These are phyloP conservation scores for Lipomyces sp. DNA, from an alignment of 805 yeast species.

Conservation along the genomic window DNA sequence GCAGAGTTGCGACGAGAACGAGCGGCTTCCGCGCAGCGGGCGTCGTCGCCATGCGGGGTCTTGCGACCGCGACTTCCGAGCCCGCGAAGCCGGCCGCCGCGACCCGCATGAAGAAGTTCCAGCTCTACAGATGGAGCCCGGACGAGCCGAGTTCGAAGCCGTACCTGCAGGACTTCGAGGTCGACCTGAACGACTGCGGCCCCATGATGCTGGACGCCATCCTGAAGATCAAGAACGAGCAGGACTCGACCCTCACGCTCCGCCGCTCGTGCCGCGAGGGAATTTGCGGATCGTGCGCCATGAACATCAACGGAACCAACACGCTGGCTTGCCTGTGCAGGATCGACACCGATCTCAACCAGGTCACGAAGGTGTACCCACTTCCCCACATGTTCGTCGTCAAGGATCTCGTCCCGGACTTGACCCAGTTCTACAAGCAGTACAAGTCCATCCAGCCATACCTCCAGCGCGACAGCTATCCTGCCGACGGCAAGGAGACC, in stretches of 20 bases:
- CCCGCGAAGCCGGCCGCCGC: constrained; percentile 49
- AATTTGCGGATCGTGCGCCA: constrained; percentile 98
- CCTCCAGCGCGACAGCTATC: constrained; percentile 75
- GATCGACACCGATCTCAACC: constrained; percentile 73
- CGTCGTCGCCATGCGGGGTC: constrained; percentile 9
- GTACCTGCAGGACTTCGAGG: constrained; percentile 70
- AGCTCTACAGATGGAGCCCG: constrained; percentile 97
- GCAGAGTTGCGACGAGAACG: not conserved
- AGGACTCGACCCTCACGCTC: constrained; percentile 91
- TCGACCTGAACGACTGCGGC: constrained; percentile 88
- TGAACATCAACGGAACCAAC: constrained; percentile 98
- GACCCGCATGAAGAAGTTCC: constrained; percentile 73
- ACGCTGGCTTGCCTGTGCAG: constrained; percentile 95
- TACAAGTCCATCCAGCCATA: constrained; percentile 97
- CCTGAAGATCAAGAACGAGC: constrained; percentile 92
- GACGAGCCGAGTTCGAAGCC: constrained; percentile 94
- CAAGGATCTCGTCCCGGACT: constrained; percentile 94
- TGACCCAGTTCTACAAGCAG: constrained; percentile 96
- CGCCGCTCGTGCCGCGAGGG: constrained; percentile 99
- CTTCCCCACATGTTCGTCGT: constrained; percentile 98
- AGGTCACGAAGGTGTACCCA: constrained; percentile 86
- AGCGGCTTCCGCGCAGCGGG: not conserved
- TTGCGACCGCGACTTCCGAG: constrained; percentile 33
- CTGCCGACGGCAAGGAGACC: constrained; percentile 90
- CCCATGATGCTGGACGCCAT: constrained; percentile 98